Evolutionary conservation across 306 rosid species (phyloP), one percentile per base, ranked within the genome.

Genomic region (Pterocarpus santalinus): DNA sequence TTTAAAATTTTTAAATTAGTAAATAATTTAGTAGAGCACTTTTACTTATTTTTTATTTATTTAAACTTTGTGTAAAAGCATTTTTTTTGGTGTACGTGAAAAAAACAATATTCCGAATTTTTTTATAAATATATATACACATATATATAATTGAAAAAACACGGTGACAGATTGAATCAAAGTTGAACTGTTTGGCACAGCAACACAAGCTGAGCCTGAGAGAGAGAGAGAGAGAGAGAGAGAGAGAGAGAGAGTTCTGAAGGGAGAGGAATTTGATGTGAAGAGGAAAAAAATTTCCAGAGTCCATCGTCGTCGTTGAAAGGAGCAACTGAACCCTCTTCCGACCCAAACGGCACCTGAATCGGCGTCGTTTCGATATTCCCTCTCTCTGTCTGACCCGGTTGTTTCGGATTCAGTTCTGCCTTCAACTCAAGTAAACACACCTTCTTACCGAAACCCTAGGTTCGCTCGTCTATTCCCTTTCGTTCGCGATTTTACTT

Each of bases 111-210:
- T 22, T 51, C 15, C 2, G 30, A 30, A 49, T 30, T 28, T 58
- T 12, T 49, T 17, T 30, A 5, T 17, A 6, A 13, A 51, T 14
- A 3, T 14, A 51, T 12, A 3, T 47, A 47, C 15, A 2, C 7
- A 5, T 51, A 51, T 11, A 3, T 2, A 13, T 51, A 4, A 51
- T 51, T 3, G 10, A 15, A 65, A 65, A 38, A 38, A 80, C 60
- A 81, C 66, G 72, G 86, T 33, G 85, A 84, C 82, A 83, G 93
- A 89, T 86, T 86, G 89, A 87, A 87, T 91, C 92, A n/a, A 76
- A 57, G 85, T 63, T 66, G 68, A 75, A 80, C 85, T 56, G 86
- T 85, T 76, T 79, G 89, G 69, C 79, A 72, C 91, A 72, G 78
- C 55, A 46, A 80, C 85, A 76, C 73, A 69, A 53, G 85, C 81